Evolutionary conservation across 139 green algal genomes (phyloP).

Genomic region (Pseudopediastrum boryanum): DNA sequence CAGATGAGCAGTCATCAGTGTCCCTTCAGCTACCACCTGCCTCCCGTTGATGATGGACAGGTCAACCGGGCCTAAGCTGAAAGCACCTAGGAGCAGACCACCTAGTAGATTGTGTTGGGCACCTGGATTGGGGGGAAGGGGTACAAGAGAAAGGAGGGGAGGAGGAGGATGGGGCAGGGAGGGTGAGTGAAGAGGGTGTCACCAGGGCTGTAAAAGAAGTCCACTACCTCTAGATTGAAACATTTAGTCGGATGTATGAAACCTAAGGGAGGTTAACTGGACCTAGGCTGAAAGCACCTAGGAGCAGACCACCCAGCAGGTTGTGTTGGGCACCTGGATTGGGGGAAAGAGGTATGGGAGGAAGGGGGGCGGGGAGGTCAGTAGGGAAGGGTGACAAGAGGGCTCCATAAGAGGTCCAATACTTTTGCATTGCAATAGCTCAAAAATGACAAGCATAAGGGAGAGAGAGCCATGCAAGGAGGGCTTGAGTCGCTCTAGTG

Average conservation of each 20-base stretch:
- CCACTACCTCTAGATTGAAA: neutral
- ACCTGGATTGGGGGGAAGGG: neutral
- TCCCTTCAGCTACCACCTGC: slow-evolving; percentile 62
- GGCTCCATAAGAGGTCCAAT: neutral
- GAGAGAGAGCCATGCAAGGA: too few relatives aligned
- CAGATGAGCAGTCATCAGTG: slow-evolving; percentile 41
- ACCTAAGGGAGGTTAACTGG: slow-evolving; percentile 37
- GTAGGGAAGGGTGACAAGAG: neutral
- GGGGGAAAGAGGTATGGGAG: neutral
- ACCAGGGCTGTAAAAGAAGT: neutral
- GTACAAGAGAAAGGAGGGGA: neutral
- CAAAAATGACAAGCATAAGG: neutral
- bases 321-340: slow-evolving; percentile 47
- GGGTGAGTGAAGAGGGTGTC: neutral
- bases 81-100: slow-evolving; percentile 66
- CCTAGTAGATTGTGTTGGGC: slow-evolving; percentile 57
- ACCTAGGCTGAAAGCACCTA: slow-evolving; percentile 56
- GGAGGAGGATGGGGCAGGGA: neutral
- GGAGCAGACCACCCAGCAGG: slow-evolving; percentile 58
- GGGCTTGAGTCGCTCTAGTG: too few relatives aligned
- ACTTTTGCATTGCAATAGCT: neutral
- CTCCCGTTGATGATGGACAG: slow-evolving; percentile 69
- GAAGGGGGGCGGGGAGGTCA: neutral
- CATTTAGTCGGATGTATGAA: neutral
- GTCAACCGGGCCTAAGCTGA: slow-evolving; percentile 43